Conservation (phyloP, 768 basidiomycete genomes). For the Tephrocybe sp. region DNA sequence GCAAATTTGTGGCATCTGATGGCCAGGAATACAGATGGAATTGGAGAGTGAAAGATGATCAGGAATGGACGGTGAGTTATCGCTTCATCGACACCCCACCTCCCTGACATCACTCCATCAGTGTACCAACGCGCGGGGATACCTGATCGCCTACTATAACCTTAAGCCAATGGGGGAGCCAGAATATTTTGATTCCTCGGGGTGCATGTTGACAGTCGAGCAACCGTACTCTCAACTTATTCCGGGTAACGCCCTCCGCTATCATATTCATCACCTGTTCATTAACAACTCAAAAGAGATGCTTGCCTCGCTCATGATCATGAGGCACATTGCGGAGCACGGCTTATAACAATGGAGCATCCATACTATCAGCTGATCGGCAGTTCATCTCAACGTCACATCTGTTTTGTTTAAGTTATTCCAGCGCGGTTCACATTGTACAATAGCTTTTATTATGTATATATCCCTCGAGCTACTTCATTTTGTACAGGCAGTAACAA, state of each 20-base stretch:
- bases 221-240: conserved; percentile 58
- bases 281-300: conserved; percentile 1
- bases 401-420: too few relatives aligned
- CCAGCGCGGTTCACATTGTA: not conserved
- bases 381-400: too few relatives aligned
- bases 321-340: conserved; percentile 12
- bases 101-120: conserved; percentile 22
- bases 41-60: conserved; percentile 42
- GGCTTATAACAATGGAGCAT: not conserved
- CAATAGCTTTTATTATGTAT: too few relatives aligned
- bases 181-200: conserved; percentile 52
- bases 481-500: too few relatives aligned
- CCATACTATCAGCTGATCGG: too few relatives aligned
- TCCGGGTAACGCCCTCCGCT: conserved; percentile 40
- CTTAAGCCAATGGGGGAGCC: conserved; percentile 57
- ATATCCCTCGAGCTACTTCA: too few relatives aligned
- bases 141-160: conserved; percentile 60
- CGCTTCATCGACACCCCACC: not conserved
- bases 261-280: too few relatives aligned
- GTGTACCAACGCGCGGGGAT: conserved; percentile 55
- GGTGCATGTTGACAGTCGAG: conserved; percentile 62
- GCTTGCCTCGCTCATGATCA: conserved; percentile 12
- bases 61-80: conserved; percentile 65
- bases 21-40: conserved; percentile 64
- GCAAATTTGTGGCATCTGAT: conserved; percentile 61